Base-by-base conservation (phyloP, 345 rosid species). In the Euphorbia pulcherrima region DNA sequence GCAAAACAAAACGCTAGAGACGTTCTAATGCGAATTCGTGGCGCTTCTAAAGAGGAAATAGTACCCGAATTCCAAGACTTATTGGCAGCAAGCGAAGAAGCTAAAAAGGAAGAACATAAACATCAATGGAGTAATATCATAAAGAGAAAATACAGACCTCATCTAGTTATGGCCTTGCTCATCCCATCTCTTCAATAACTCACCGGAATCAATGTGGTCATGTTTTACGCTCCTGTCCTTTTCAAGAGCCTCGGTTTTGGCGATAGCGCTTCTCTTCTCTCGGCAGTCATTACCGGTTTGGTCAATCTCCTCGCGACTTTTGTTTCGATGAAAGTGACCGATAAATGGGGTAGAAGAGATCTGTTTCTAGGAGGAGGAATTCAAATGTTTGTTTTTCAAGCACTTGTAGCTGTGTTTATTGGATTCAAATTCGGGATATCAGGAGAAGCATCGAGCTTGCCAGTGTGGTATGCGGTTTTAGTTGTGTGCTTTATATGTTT, bases 401-500 rank as follows among this genome's bases (percentile, higher is more conserved):
- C 2, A 47, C 0, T 59, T 21, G 5, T 69, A 10, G 67, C 73
- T 17, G 30, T 13, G 4, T 52, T 70, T 0, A 51, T 70, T 10
- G 73, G 73, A 61, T 35, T 18, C 26, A 52, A 70, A 51, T 70
- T 70, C 18, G 73, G 73, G 13, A 21, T 23, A 23, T 12, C 29
- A 0, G 67, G 67, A 33, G 50, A 23, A n/a, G 73, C 39, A 27
- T 10, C 12, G 2, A 2, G 24, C 6, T n/a, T 70, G 21, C 53
- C 73, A 24, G 17, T 0, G 7, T 20, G 67, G 60, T 62, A 50
- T 24, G 83, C 83, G 1, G 1, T 60, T 1, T 9, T 75, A 0
- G 81, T 83, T 51, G 86, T 82, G 57, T 4, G 68, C 1, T 73
- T 70, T 0, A 82, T 86, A 56, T 83, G 85, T 39, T 0, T 67